Conservation (phyloP, 257 asterid genomes). For the Fraxinus cuspidata region DNA sequence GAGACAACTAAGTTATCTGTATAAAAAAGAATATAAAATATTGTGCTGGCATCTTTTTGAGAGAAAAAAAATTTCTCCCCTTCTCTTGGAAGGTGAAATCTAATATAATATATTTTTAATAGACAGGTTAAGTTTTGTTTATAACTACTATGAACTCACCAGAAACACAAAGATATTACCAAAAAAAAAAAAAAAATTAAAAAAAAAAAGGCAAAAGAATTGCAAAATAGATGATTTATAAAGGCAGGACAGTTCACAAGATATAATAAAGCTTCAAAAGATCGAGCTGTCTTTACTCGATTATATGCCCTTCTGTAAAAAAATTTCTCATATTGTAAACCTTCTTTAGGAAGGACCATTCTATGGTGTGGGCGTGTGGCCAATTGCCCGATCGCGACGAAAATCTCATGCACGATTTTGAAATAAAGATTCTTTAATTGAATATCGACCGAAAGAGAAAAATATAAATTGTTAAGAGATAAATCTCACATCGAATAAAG, state of each 20-base stretch:
- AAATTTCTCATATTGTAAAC: neutral
- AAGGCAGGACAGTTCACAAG: neutral
- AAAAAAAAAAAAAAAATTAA: neutral
- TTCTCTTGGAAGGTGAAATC: neutral
- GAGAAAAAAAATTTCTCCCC: neutral
- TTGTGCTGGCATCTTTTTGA: neutral
- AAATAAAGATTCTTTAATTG: neutral
- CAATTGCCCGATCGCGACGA: neutral
- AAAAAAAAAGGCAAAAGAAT: neutral
- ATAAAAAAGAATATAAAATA: too few species aligned
- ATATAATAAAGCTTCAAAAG: neutral
- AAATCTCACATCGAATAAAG: too few species aligned
- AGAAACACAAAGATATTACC: neutral
- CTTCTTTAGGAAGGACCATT: slow-evolving; percentile 25
- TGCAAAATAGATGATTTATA: neutral
- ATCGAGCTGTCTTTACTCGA: neutral
- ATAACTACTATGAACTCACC: neutral
- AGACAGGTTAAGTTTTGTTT: neutral
- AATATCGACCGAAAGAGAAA: neutral
- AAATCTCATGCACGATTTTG: neutral
- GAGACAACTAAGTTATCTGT: neutral
- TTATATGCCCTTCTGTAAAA: neutral
- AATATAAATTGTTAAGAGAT: neutral
- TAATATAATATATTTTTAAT: neutral
- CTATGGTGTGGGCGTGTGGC: slow-evolving; percentile 1